Percentiles rank a stretch among this genome's conserved stretches.
Conservation (phyloP, 805 yeast species). For the Metschnikowia koreensis region DNA sequence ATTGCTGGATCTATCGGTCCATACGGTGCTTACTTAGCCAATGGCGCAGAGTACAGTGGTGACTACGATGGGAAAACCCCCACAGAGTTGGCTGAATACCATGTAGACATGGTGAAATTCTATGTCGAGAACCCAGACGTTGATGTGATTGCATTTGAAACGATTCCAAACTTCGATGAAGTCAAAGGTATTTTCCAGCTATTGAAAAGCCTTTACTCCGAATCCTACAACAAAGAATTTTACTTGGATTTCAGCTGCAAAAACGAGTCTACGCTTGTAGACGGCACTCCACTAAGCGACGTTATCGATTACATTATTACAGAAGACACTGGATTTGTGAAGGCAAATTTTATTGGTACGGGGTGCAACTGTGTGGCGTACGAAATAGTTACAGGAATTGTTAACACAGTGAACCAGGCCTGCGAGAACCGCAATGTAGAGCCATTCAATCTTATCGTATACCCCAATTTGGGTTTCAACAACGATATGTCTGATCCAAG, state of each 20-base stretch:
- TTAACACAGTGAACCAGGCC: conserved; percentile 29
- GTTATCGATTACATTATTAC: conserved; percentile 32
- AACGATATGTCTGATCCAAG: conserved; percentile 48
- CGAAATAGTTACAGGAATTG: conserved; percentile 37
- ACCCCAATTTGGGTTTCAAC: conserved; percentile 76
- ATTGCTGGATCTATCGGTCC: conserved; percentile 75
- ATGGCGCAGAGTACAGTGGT: conserved; percentile 75
- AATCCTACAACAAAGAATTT: conserved; percentile 35
- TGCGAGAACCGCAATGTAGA: conserved; percentile 11
- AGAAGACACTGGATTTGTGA: conserved; percentile 11
- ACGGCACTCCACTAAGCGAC: conserved; percentile 29
- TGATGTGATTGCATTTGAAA: conserved; percentile 66
- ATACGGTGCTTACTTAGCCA: conserved; percentile 65
- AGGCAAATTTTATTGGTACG: conserved; percentile 41
- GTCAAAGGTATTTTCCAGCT: conserved; percentile 47
- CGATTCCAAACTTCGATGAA: conserved; percentile 65
- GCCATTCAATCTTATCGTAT: conserved; percentile 48
- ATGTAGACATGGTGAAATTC: conserved; percentile 43
- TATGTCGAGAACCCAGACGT: conserved; percentile 40
- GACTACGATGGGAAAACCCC: conserved; percentile 46
- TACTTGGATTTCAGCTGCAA: conserved; percentile 42
- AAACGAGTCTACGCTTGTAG: conserved; percentile 23
- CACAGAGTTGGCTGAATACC: conserved; percentile 48
- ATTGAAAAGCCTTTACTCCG: conserved; percentile 28
- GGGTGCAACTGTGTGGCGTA: conserved; percentile 72